A percentile compares a stretch with the other conserved stretches of the same genome.
These are phyloP conservation scores for Trichophyton verrucosum DNA, from an alignment of 2,329 filamentous ascomycete species.

Conservation along the genomic window DNA sequence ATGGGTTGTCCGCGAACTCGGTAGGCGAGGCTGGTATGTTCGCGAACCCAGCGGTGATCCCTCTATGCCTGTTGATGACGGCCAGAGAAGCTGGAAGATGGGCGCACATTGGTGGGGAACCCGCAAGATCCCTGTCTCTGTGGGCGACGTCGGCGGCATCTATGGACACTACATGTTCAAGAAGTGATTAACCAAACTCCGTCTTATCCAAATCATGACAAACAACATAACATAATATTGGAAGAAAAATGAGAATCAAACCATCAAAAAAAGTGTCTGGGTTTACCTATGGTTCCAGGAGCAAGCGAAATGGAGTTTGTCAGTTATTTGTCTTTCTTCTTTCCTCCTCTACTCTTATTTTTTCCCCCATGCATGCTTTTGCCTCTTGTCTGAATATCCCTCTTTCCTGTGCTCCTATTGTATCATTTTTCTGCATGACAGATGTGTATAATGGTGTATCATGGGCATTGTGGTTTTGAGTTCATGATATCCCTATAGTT, in stretches of 20 bases:
- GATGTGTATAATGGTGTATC: not conserved
- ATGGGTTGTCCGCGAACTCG: slow-evolving; percentile 58
- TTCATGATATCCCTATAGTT: not conserved
- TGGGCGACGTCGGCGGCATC: slow-evolving; percentile 45
- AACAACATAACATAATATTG: not conserved
- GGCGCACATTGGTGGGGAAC: slow-evolving; percentile 75
- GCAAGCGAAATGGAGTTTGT: slow-evolving; percentile 1
- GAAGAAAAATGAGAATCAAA: not conserved
- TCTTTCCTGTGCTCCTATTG: not conserved
- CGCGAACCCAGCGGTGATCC: slow-evolving; percentile 28
- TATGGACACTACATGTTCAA: slow-evolving; percentile 51
- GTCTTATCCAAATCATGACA: not conserved
- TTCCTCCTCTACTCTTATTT: not conserved
- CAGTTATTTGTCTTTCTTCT: not conserved
- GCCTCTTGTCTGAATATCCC: not conserved
- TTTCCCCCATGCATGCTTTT: not conserved
- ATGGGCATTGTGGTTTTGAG: not conserved
- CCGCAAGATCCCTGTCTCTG: slow-evolving; percentile 50
- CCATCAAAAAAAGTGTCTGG: not conserved
- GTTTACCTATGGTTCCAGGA: not conserved
- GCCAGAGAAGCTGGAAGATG: slow-evolving; percentile 63
- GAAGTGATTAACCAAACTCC: slow-evolving; percentile 23
- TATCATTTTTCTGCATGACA: not conserved
- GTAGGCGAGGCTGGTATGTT: slow-evolving; percentile 57
- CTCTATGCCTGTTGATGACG: slow-evolving; percentile 39